These are phyloP conservation scores for Domatiomyces globalis DNA, from an alignment of 2,329 filamentous ascomycete genomes.

Conservation along the genomic window DNA sequence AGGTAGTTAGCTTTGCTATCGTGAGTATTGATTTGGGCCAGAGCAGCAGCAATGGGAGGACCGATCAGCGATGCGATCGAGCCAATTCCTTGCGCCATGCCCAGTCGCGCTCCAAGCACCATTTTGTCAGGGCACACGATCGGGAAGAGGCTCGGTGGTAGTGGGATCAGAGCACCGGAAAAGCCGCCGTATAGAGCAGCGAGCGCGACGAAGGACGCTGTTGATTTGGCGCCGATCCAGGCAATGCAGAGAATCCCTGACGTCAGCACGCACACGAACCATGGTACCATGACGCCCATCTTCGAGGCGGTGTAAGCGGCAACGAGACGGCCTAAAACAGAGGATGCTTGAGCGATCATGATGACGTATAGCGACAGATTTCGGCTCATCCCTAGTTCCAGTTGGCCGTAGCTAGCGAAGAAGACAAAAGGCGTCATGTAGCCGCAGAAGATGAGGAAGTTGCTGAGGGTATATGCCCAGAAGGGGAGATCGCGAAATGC, in stretches of 20 bases:
- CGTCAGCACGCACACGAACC: constrained; percentile 31
- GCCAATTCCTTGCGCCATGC: constrained; percentile 36
- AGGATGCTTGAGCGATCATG: constrained; percentile 47
- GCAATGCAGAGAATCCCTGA: constrained; percentile 30
- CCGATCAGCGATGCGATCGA: constrained; percentile 35
- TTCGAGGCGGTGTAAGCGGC: constrained; percentile 42
- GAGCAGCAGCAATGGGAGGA: constrained; percentile 34
- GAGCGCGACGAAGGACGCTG: constrained; percentile 43
- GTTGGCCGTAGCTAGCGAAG: constrained; percentile 24
- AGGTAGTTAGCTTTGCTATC: constrained; percentile 23
- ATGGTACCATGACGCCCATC: constrained; percentile 43
- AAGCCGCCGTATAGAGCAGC: constrained; percentile 41
- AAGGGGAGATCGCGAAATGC: constrained; percentile 35
- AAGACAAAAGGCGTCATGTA: constrained; percentile 36
- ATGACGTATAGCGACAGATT: constrained; percentile 41
- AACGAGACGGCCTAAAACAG: constrained; percentile 40
- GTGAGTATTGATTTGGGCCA: constrained; percentile 26
- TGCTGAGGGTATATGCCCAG: constrained; percentile 25
- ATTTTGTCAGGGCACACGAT: constrained; percentile 34
- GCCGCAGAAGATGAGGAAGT: constrained; percentile 29
- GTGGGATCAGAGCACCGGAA: constrained; percentile 45
- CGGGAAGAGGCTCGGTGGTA: constrained; percentile 46
- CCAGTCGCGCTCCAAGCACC: constrained; percentile 34
- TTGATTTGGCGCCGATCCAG: constrained; percentile 41
- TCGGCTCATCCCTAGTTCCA: constrained; percentile 22